These are phyloP conservation scores for Puccinia hordei DNA, from an alignment of 1,284 basidiomycete genomes.

Conservation along the genomic window DNA sequence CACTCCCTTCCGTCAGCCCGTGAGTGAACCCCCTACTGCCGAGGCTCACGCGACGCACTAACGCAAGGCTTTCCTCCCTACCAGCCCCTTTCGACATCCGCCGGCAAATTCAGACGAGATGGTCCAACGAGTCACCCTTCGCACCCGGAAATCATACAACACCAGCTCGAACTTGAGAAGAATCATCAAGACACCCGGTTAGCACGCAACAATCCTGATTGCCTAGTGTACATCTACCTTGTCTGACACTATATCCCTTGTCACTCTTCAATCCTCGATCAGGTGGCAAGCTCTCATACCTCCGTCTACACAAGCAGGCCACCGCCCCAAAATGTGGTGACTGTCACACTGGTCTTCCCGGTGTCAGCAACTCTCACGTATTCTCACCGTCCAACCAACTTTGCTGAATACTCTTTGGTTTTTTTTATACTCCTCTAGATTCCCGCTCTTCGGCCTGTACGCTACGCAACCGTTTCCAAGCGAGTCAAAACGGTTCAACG, in stretches of 20 bases:
- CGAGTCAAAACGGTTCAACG: slow-evolving; percentile 89
- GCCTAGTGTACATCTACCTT: neutral
- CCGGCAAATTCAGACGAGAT: slow-evolving; percentile 62
- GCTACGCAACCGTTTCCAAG: slow-evolving; percentile 88
- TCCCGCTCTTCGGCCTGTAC: slow-evolving; percentile 84
- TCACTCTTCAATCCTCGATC: neutral
- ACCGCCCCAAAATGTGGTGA: slow-evolving; percentile 62
- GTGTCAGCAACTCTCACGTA: slow-evolving; percentile 61
- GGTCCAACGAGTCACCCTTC: slow-evolving; percentile 99
- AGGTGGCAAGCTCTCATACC: slow-evolving; percentile 54
- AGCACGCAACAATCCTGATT: neutral
- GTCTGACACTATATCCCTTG: neutral
- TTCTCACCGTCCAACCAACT: neutral
- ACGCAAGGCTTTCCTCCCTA: neutral
- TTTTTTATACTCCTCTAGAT: slow-evolving; percentile 58
- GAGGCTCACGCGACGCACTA: neutral
- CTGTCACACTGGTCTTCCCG: slow-evolving; percentile 85
- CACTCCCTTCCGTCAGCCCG: neutral
- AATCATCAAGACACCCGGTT: slow-evolving; percentile 85
- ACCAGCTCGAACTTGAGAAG: slow-evolving; percentile 94
- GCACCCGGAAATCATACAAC: slow-evolving; percentile 98
- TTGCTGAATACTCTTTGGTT: neutral
- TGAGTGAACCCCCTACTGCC: neutral
- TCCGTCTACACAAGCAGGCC: slow-evolving; percentile 60
- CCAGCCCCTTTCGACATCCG: neutral